Evolutionary conservation across 1,139 yeast species (phyloP), one percentile per base, ranked within the genome.

Genomic region (Yamadazyma atmosphaerica): DNA sequence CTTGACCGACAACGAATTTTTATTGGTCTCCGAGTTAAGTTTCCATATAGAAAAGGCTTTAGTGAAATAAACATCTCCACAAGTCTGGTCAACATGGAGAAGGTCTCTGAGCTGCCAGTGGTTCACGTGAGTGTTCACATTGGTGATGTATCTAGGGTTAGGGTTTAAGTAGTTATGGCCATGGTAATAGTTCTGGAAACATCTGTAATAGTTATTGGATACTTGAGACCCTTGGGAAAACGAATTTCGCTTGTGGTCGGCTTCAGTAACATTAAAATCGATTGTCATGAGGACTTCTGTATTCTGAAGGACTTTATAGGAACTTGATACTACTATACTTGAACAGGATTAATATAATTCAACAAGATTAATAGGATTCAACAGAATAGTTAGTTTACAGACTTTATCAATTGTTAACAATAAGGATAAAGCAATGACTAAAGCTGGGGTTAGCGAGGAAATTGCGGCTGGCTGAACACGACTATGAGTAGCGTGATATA

Each of bases 101-200:
- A 89, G 71, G 54, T 89, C 95, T 35, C 95, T 71, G 31, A 89
- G 67, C 58, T 89, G 97, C 96, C 96, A 89, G 65, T 89, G 97
- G 45, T 82, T 80, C 32, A 61, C 68, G 14, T 58, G 56, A 7
- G 64, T 51, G 26, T 55, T 54, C 7, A 68, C 55, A 33, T 55
- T 55, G 15, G 69, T 50, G 15, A 68, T 54, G 45, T 69, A 71
- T 13, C 42, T 45, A 7, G 76, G 76, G 38, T 60, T 56, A 4
- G 75, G 70, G 29, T 55, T 58, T 35, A 72, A 57, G 45, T 61
- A 65, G 35, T 61, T 60, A 43, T 64, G 68, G 12, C 69, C 65
- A 45, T 71, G 72, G 47, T 71, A 69, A 45, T 70, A 69, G 49
- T 72, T 72, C 44, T 71, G 77, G 52, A 71, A 72, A 40, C 75